Percentiles rank a stretch among this genome's conserved stretches.
Evolutionary conservation across 1,284 basidiomycete genomes (phyloP).

Genomic region (Puccinia coronata): DNA sequence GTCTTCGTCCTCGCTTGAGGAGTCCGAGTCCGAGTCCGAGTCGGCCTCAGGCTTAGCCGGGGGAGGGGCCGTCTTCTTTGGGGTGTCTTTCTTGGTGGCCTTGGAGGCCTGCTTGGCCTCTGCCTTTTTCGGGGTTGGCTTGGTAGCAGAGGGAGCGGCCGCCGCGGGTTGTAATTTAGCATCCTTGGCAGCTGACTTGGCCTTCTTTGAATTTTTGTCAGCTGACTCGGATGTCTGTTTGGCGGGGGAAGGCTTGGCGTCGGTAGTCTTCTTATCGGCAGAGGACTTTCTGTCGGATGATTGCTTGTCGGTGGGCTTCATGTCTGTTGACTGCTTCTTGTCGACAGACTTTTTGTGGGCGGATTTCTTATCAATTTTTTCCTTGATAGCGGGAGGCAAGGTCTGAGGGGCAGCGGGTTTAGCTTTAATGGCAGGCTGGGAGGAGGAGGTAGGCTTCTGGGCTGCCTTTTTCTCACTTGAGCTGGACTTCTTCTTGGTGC

Average conservation of each 20-base stretch:
- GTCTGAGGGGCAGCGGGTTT: conserved; percentile 36
- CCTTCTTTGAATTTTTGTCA: neutral
- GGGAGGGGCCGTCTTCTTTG: conserved; percentile 19
- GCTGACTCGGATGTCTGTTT: neutral
- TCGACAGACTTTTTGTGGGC: conserved; percentile 21
- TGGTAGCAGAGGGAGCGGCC: neutral
- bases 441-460: conserved; percentile 43
- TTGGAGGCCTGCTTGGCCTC: neutral
- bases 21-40: conserved; percentile 42
- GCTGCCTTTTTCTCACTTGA: conserved; percentile 19
- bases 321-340: conserved; percentile 23
- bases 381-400: conserved; percentile 21
- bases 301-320: too few relatives aligned
- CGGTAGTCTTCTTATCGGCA: neutral
- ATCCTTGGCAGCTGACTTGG: neutral
- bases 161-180: neutral
- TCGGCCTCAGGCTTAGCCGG: conserved; percentile 20
- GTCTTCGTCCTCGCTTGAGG: conserved; percentile 28
- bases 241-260: conserved; percentile 6
- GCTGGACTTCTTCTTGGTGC: conserved; percentile 11
- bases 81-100: neutral
- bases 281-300: neutral
- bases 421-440: conserved; percentile 26
- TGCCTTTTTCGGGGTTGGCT: neutral
- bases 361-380: conserved; percentile 33